phyloP scores from a whole-genome alignment of 768 basidiomycete genomes.

The Trametes maxima region DNA sequence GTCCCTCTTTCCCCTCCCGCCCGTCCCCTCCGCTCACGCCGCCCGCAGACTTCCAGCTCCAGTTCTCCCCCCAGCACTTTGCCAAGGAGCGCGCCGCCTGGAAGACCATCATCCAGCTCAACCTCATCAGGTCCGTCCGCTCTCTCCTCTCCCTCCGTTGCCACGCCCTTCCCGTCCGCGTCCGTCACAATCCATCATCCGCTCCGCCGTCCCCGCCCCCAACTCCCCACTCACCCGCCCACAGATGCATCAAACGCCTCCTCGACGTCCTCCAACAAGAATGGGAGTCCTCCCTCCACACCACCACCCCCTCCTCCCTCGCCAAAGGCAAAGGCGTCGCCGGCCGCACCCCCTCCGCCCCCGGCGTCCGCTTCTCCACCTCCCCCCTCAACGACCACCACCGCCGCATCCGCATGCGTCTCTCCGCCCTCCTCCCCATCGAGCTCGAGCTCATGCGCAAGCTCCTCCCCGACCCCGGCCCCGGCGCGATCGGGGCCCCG shows the following conservation, averaged over 20 bases:
- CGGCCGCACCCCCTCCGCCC: constrained; percentile 28
- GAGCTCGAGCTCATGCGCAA: constrained; percentile 54
- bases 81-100: constrained; percentile 58
- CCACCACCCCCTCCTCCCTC: constrained; percentile 20
- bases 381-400: constrained; percentile 38
- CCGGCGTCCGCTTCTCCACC: constrained; percentile 33
- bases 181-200: too few species aligned
- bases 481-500: constrained; percentile 13
- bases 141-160: neutral
- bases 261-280: constrained; percentile 54
- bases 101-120: constrained; percentile 69
- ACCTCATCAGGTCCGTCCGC: constrained; percentile 57
- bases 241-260: constrained; percentile 59
- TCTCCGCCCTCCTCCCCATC: constrained; percentile 56
- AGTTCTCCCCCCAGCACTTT: constrained; percentile 64
- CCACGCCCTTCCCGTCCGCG: neutral
- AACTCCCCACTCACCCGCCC: neutral
- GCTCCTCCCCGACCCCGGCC: constrained; percentile 53
- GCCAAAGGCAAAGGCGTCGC: constrained; percentile 34
- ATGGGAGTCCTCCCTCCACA: constrained; percentile 41
- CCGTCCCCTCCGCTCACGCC: neutral
- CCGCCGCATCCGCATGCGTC: constrained; percentile 42
- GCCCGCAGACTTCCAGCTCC: constrained; percentile 63
- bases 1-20: constrained; percentile 1
- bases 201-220: too few species aligned